phyloP scores from a whole-genome alignment of 108 stramenopile species.

The Cyclotella atomus region DNA sequence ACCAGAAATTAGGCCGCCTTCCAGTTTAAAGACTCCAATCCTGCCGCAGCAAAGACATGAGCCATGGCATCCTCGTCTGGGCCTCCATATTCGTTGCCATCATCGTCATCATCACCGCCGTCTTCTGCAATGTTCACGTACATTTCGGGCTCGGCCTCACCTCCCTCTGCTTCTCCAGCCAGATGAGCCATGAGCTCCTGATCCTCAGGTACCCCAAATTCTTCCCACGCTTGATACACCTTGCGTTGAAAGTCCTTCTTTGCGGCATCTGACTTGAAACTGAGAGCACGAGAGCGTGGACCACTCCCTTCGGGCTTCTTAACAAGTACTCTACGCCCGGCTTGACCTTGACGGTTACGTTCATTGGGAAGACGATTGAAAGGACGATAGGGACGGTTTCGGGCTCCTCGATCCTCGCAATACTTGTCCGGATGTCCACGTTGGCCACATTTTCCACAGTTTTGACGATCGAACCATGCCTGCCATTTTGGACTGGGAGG shows the following conservation, averaged over 20 bases:
- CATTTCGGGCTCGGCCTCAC: neutral
- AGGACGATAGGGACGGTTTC: neutral
- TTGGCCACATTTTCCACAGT: neutral
- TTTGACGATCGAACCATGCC: neutral
- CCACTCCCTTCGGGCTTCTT: no score
- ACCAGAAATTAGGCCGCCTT: neutral
- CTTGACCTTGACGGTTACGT: neutral
- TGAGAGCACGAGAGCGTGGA: no score
- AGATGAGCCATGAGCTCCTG: neutral
- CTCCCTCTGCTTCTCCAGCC: neutral
- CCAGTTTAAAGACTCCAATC: neutral
- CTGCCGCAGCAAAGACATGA: neutral
- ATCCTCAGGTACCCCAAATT: no score
- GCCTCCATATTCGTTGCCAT: neutral
- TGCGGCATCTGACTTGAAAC: no score
- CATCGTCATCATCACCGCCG: neutral
- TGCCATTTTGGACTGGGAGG: neutral
- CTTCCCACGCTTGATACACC: no score
- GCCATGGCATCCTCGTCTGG: neutral
- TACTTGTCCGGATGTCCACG: neutral
- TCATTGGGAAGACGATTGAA: neutral
- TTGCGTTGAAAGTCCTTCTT: no score
- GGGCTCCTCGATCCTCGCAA: neutral
- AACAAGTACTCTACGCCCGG: neutral
- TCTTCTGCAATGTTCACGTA: neutral